Evolutionary conservation across 2,329 filamentous ascomycete species (phyloP).

Genomic region (Aspergillus sojae): DNA sequence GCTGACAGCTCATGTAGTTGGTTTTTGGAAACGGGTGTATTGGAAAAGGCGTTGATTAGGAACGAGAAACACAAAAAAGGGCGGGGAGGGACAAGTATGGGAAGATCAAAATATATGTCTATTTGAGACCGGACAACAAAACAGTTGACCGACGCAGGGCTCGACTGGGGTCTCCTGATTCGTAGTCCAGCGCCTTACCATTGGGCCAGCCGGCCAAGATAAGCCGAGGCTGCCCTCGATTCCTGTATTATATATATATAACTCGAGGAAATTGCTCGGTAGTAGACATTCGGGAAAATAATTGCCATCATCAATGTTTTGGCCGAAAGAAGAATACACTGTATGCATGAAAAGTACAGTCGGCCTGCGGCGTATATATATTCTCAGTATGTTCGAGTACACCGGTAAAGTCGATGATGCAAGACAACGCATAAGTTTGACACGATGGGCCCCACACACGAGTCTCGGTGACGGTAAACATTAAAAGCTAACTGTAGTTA

Average conservation of each 20-base stretch:
- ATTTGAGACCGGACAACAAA: no score
- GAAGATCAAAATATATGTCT: no score
- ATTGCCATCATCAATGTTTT: not conserved
- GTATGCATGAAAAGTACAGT: not conserved
- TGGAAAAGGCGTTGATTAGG: no score
- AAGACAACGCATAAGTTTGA: not conserved
- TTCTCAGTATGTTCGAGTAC: not conserved
- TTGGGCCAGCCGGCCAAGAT: slow-evolving; percentile 12
- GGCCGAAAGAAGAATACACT: not conserved
- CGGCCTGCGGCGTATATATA: not conserved
- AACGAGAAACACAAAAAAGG: no score
- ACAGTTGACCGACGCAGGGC: slow-evolving; percentile 40
- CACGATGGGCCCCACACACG: not conserved
- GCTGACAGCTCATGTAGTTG: no score
- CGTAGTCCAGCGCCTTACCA: slow-evolving; percentile 56
- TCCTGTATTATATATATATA: not conserved
- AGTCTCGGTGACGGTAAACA: not conserved
- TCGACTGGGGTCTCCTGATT: slow-evolving; percentile 56
- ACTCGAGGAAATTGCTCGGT: no score
- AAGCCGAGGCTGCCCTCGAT: not conserved
- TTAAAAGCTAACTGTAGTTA: not conserved
- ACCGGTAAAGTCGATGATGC: no score
- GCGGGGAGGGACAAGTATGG: not conserved
- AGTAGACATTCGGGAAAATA: no score
- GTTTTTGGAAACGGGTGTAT: no score